Percentiles rank a stretch among this genome's conserved stretches.
phyloP scores from a whole-genome alignment of 2,329 filamentous ascomycete species.

The Diaporthe helianthi region DNA sequence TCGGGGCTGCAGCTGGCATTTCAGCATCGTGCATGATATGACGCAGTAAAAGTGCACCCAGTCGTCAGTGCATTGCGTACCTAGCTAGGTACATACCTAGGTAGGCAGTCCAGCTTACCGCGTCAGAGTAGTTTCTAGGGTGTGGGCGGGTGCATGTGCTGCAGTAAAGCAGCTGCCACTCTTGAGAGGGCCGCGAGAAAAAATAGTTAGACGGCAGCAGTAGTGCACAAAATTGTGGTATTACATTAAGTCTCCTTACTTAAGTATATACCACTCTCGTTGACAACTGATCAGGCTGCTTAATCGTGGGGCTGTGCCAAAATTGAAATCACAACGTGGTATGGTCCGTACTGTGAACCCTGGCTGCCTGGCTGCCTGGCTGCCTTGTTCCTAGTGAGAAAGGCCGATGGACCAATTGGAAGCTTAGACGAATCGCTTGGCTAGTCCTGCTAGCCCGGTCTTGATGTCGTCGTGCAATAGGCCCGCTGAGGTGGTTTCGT shows the following conservation, averaged over 20 bases:
- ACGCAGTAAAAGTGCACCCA: neutral
- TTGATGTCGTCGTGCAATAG: conserved; percentile 24
- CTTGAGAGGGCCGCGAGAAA: neutral
- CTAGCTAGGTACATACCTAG: too few species aligned
- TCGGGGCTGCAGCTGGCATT: neutral
- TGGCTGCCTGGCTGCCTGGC: too few species aligned
- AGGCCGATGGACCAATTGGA: conserved; percentile 16
- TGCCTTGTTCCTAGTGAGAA: too few species aligned
- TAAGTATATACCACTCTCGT: too few species aligned
- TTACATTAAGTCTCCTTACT: too few species aligned
- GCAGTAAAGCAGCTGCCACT: neutral
- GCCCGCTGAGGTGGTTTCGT: conserved; percentile 23
- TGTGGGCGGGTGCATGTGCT: neutral
- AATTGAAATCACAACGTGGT: conserved; percentile 3
- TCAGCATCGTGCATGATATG: neutral
- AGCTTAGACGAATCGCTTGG: conserved; percentile 23
- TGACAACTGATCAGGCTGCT: conserved; percentile 21
- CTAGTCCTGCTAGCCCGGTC: conserved; percentile 17
- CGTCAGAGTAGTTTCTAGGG: neutral
- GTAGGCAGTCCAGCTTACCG: neutral
- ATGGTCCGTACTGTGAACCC: conserved; percentile 23
- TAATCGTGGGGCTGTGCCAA: neutral
- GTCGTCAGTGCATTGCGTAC: conserved; percentile 21
- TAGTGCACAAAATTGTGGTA: neutral
- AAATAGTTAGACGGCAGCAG: neutral